Conservation (phyloP, 768 basidiomycete genomes). For the Phanerodontia chrysosporium region DNA sequence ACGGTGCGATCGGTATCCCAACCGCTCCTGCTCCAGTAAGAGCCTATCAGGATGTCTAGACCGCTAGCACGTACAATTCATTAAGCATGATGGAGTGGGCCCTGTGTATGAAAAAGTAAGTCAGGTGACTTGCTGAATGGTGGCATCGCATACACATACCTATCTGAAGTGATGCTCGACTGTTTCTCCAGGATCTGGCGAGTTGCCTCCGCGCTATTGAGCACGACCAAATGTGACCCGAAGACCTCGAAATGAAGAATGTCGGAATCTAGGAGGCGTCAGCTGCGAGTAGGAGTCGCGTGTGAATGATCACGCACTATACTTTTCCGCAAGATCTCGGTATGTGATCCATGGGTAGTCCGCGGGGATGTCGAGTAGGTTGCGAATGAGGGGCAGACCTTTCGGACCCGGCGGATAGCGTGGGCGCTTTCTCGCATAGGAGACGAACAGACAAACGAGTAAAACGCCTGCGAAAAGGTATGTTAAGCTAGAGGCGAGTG, state of each 20-base stretch:
- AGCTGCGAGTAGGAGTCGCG: no score
- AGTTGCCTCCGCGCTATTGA: conserved; percentile 23
- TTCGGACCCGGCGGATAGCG: conserved; percentile 13
- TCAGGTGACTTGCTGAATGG: no score
- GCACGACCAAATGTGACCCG: conserved; percentile 24
- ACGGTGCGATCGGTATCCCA: conserved; percentile 42
- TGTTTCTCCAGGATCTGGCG: conserved; percentile 26
- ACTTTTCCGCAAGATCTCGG: not conserved
- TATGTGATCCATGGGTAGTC: not conserved
- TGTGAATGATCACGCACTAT: no score
- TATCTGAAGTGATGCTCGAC: conserved; percentile 26
- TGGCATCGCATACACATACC: not conserved
- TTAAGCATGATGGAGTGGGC: not conserved
- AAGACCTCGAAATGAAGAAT: conserved; percentile 24
- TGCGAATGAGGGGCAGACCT: conserved; percentile 9
- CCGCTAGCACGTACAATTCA: not conserved
- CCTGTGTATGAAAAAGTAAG: not conserved
- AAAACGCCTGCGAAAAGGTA: no score
- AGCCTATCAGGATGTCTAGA: not conserved
- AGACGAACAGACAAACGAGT: no score
- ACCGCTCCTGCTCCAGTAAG: conserved; percentile 19
- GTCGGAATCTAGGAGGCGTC: not conserved
- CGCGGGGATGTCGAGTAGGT: conserved; percentile 10
- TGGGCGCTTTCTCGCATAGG: no score
- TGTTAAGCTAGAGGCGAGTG: no score